A percentile compares a stretch with the other conserved stretches of the same genome.
phyloP scores from a whole-genome alignment of 805 yeast genomes.

The Naumovozyma castellii region DNA sequence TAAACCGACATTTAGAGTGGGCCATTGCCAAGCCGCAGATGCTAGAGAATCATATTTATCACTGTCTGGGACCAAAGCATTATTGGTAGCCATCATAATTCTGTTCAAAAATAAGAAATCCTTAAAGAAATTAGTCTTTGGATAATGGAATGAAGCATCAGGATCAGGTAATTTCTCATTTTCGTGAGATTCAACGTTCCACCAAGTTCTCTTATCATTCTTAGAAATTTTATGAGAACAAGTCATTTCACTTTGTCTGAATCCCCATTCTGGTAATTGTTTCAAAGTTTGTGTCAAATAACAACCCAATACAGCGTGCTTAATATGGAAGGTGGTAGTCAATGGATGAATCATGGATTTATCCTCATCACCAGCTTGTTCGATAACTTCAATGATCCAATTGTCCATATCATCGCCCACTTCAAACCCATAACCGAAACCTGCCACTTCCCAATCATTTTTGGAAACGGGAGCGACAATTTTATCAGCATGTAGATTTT shows the following conservation, averaged over 20 bases:
- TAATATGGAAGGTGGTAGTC: constrained; percentile 61
- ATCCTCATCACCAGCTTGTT: constrained; percentile 48
- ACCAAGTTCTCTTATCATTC: constrained; percentile 81
- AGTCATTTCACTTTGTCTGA: constrained; percentile 72
- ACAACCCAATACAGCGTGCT: constrained; percentile 56
- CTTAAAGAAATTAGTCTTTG: constrained; percentile 63
- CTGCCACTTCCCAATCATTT: constrained; percentile 70
- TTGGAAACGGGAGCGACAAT: constrained; percentile 70
- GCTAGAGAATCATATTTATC: constrained; percentile 67
- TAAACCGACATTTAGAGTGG: constrained; percentile 63
- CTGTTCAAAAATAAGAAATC: constrained; percentile 67
- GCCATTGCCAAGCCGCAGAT: constrained; percentile 86
- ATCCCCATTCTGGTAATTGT: constrained; percentile 77
- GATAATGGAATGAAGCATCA: constrained; percentile 33
- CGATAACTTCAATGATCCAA: constrained; percentile 80
- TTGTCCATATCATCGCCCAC: constrained; percentile 76
- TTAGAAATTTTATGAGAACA: constrained; percentile 52
- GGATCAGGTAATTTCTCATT: constrained; percentile 54
- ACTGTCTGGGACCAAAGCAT: constrained; percentile 69
- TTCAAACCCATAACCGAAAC: constrained; percentile 58
- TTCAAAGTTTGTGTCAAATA: constrained; percentile 66
- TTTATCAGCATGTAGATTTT: constrained; percentile 78
- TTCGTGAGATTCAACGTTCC: constrained; percentile 69
- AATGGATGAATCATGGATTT: constrained; percentile 53
- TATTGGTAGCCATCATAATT: constrained; percentile 90